Conservation (phyloP, 768 basidiomycete genomes). For the Tricholoma sp. region DNA sequence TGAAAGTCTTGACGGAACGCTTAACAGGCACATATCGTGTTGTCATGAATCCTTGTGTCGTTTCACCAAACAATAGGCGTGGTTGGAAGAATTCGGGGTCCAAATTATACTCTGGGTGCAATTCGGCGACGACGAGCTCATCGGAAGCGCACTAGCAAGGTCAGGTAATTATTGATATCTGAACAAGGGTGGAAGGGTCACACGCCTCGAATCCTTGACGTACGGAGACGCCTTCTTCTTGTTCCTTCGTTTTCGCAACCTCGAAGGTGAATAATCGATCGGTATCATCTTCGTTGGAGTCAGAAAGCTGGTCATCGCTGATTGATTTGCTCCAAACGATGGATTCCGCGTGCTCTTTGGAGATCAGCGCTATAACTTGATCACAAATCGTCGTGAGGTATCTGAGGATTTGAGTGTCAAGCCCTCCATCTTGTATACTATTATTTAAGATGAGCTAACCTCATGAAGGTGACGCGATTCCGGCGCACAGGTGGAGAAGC, state of each 20-base stretch:
- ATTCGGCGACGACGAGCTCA: background rate
- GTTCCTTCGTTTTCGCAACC: slow-evolving; percentile 51
- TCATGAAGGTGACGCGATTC: slow-evolving; percentile 59
- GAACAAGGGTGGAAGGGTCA: slow-evolving; percentile 3
- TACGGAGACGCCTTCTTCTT: slow-evolving; percentile 43
- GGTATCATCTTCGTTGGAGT: slow-evolving; percentile 32
- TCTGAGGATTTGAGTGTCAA: slow-evolving; percentile 22
- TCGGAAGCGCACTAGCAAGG: background rate
- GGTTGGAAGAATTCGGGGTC: slow-evolving; percentile 14
- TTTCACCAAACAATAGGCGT: slow-evolving; percentile 34
- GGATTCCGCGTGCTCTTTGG: slow-evolving; percentile 37
- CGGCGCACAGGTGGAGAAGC: slow-evolving; percentile 37
- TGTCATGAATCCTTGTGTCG: slow-evolving; percentile 34
- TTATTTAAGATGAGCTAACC: slow-evolving; percentile 30
- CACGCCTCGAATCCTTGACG: slow-evolving; percentile 43
- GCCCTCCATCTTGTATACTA: background rate
- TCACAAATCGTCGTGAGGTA: slow-evolving; percentile 59
- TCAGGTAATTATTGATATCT: background rate
- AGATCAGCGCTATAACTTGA: slow-evolving; percentile 49
- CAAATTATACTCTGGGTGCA: background rate
- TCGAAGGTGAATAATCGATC: slow-evolving; percentile 51
- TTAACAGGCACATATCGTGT: slow-evolving; percentile 7
- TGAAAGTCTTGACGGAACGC: background rate
- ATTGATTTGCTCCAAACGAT: slow-evolving; percentile 38
- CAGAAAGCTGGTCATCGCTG: slow-evolving; percentile 17